Percentiles rank a stretch among this genome's conserved stretches.
Evolutionary conservation across 352 stramenopile genomes (phyloP).

Genomic region (Labyrinthula sp.): DNA sequence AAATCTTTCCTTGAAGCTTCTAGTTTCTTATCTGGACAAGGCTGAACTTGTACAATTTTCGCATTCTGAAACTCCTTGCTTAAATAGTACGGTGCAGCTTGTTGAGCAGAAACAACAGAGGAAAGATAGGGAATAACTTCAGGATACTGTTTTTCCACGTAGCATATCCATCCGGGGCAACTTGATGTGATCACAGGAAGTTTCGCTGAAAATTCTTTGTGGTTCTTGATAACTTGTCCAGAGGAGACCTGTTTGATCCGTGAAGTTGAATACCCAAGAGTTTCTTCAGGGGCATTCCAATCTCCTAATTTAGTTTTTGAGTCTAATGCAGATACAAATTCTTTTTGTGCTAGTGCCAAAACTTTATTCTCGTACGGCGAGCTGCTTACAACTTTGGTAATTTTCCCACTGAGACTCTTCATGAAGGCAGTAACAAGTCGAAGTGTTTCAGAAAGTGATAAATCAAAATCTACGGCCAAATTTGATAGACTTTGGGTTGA

Average conservation of each 20-base stretch:
- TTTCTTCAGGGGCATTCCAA: no score
- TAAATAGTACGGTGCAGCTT: no score
- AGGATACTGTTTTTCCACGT: constrained; percentile 85
- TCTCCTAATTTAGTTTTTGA: no score
- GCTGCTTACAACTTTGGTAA: no score
- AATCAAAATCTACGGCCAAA: constrained; percentile 40
- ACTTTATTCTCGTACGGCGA: no score
- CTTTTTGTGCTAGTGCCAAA: no score
- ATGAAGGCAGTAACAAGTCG: constrained; percentile 3
- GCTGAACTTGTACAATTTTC: no score
- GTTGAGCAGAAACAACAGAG: constrained; percentile 75
- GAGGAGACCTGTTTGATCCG: no score
- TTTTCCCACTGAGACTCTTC: background rate
- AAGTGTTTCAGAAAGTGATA: background rate
- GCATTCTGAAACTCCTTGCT: constrained; percentile 38
- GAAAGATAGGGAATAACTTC: constrained; percentile 77
- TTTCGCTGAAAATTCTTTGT: background rate
- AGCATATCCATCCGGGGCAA: constrained; percentile 88
- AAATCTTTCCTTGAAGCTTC: constrained; percentile 71
- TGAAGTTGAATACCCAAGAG: no score
- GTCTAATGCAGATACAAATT: no score
- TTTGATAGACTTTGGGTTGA: constrained; percentile 62
- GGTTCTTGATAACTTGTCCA: no score
- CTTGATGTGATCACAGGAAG: constrained; percentile 69
- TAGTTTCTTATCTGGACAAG: constrained; percentile 96